Base-by-base conservation (phyloP, 192 early-diverging fungal genomes). In the Thamnidium elegans region DNA sequence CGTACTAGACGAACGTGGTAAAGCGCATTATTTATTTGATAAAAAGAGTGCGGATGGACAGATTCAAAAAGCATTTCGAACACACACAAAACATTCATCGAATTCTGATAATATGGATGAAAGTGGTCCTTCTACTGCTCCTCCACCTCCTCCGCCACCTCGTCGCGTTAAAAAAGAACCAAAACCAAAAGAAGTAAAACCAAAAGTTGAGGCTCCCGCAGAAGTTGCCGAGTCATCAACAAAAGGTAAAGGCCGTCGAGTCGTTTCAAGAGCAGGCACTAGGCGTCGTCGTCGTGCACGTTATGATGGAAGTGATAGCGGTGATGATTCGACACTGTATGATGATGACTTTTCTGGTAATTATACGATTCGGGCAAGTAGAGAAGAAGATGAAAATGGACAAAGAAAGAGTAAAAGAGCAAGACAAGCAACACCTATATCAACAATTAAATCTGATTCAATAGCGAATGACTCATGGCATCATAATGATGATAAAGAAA, bases 1-100 rank as follows among this genome's bases (percentile, higher is more conserved):
- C 66, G 83, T 90, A n/a, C 74, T 94, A 7, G 91, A 93, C 69
- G 86, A 88, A 42, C 85, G 88, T 62, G 93, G 93, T 71, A 91
- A 91, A 71, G 87, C 93, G 0, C 92, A 91, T 59, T 96, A 90
- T 63, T 70, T 92, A 50, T 94, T 94, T 73, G 88, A 87, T 19
- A 93, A 94, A 60, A 90, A 86, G 76, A 91, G 80, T 79, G 81
- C 79, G 26, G 89, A 88, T 60, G 93, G 92, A 44, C 80, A 88
- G 26, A 88, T 81, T 4, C 79, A 86, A 65, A 90, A 88, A 55
- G 78, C 86, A 34, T 89, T 93, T 73, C 79, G 91, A 51, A 89
- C 83, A 42, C 88, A 92, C 74, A 87, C 53, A 72, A 86, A 79
- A 71, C 70, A 75, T 31, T 30, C 36, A 7, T 39, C 55, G 7